Conservation (phyloP, 441 rosid genomes). For the Gossypium gossypioides region DNA sequence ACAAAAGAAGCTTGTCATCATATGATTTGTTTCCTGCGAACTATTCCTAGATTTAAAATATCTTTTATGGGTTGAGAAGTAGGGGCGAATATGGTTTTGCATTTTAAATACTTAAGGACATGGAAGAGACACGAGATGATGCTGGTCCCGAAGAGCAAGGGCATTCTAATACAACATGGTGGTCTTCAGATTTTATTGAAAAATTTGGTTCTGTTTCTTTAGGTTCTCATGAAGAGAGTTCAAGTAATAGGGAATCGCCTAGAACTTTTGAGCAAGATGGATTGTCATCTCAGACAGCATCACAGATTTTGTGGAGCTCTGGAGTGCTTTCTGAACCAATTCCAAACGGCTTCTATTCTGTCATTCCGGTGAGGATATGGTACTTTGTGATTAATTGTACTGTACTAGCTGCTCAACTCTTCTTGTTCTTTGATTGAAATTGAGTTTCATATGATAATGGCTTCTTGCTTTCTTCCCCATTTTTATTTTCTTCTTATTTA, state of each 20-base stretch:
- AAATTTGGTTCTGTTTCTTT: slow-evolving; percentile 55
- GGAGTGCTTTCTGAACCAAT: slow-evolving; percentile 61
- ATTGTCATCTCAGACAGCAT: slow-evolving; percentile 61
- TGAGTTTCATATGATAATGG: neutral
- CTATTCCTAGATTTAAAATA: slow-evolving; percentile 19
- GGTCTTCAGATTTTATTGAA: slow-evolving; percentile 6
- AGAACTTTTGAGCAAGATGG: slow-evolving; percentile 57
- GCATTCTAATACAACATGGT: neutral
- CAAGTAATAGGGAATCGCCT: slow-evolving; percentile 51
- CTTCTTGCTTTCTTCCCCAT: neutral
- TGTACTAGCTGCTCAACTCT: neutral
- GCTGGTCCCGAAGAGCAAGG: slow-evolving; percentile 55
- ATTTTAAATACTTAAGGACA: slow-evolving; percentile 40
- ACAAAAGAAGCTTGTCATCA: slow-evolving; percentile 26
- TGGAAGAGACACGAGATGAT: slow-evolving; percentile 83
- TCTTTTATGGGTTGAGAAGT: slow-evolving; percentile 51
- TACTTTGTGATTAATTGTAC: neutral
- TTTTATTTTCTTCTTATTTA: neutral
- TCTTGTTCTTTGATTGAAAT: neutral
- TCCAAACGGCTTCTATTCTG: slow-evolving; percentile 3
- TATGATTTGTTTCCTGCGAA: slow-evolving; percentile 28
- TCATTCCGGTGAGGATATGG: neutral
- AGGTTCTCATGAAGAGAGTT: slow-evolving; percentile 61
- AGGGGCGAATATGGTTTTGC: slow-evolving; percentile 52
- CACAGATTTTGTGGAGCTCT: slow-evolving; percentile 22